Percentiles rank a stretch among this genome's conserved stretches.
phyloP scores from a whole-genome alignment of 192 early-diverging fungal genomes.

The Coemansia sp. region DNA sequence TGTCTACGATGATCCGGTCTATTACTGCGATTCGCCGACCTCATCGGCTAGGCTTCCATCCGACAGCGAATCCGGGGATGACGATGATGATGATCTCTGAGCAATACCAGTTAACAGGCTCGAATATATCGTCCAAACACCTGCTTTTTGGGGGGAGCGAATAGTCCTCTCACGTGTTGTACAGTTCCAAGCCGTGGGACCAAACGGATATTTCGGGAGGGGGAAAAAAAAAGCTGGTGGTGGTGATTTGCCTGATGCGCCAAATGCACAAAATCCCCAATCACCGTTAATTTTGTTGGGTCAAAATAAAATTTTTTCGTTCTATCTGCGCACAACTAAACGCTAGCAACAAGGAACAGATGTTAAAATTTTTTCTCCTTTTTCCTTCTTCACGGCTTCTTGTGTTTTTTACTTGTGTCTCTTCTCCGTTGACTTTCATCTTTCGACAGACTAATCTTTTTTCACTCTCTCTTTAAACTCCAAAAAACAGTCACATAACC shows the following conservation, averaged over 20 bases:
- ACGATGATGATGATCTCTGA: not conserved
- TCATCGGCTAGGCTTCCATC: not conserved
- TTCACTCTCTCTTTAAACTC: too few species aligned
- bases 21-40: not conserved
- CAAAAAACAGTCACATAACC: not conserved
- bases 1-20: not conserved
- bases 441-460: too few species aligned
- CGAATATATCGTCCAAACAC: too few species aligned
- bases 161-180: not conserved
- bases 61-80: not conserved
- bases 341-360: not conserved
- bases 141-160: not conserved
- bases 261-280: not conserved
- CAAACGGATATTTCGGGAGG: not conserved
- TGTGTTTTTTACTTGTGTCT: not conserved
- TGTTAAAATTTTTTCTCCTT: not conserved
- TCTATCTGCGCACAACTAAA: not conserved
- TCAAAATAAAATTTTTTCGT: constrained; percentile 3
- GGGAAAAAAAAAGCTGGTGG: not conserved
- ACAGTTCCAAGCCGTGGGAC: too few species aligned
- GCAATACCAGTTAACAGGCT: too few species aligned
- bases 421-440: not conserved
- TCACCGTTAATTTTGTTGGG: constrained; percentile 8
- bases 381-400: constrained; percentile 13
- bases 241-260: not conserved